Evolutionary conservation across 73 alveolate genomes (phyloP).

Genomic region (Urostyla sp.): DNA sequence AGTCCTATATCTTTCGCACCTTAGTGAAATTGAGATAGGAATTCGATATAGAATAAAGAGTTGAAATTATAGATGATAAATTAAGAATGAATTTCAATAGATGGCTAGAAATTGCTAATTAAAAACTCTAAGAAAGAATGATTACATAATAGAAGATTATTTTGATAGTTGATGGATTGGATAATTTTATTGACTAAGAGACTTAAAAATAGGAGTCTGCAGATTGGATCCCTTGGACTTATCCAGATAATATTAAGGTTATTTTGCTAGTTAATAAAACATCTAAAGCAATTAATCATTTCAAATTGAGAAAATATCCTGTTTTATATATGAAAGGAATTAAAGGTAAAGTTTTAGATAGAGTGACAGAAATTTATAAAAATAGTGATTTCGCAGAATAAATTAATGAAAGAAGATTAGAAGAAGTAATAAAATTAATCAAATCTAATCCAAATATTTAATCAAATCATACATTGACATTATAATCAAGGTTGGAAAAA

Average conservation of each 20-base stretch:
- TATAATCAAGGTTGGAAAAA: too few relatives aligned
- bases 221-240: slow-evolving; percentile 81
- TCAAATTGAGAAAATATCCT: slow-evolving; percentile 53
- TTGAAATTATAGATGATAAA: slow-evolving; percentile 79
- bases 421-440: too few relatives aligned
- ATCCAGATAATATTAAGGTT: slow-evolving; percentile 75
- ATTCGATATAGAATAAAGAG: slow-evolving; percentile 68
- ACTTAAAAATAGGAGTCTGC: slow-evolving; percentile 73
- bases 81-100: slow-evolving; percentile 72
- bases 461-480: too few relatives aligned
- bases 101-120: slow-evolving; percentile 78
- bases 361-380: slow-evolving; percentile 50
- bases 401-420: slow-evolving; percentile 16
- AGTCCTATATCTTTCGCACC: slow-evolving; percentile 71
- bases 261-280: slow-evolving; percentile 66
- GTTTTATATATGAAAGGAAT: slow-evolving; percentile 36
- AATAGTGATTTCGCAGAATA: slow-evolving; percentile 38
- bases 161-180: slow-evolving; percentile 75
- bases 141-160: slow-evolving; percentile 65
- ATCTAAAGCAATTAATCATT: slow-evolving; percentile 73
- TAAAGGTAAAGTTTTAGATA: slow-evolving; percentile 20
- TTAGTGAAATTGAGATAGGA: slow-evolving; percentile 71
- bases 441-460: too few relatives aligned
- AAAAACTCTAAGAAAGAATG: slow-evolving; percentile 59
- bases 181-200: slow-evolving; percentile 69